phyloP scores from a whole-genome alignment of 2,329 filamentous ascomycete species.

The Alternaria solani region DNA sequence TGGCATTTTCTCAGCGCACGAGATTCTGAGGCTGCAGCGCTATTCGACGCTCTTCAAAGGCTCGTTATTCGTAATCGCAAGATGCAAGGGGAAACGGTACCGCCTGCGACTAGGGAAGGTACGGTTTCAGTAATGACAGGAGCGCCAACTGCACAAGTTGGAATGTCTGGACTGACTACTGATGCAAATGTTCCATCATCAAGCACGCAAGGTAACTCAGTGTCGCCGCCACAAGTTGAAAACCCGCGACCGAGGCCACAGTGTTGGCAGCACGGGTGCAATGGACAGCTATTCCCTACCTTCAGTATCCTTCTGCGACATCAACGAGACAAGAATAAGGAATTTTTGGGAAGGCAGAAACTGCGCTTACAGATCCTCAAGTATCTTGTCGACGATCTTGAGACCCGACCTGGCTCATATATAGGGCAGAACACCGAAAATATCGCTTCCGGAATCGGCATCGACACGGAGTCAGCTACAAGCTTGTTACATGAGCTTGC shows the following conservation, averaged over 20 bases:
- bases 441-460: slow-evolving; percentile 13
- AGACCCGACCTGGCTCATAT: slow-evolving; percentile 26
- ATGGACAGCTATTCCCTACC: slow-evolving; percentile 92
- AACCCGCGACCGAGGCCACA: slow-evolving; percentile 89
- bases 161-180: fast-evolving
- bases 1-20: slow-evolving; percentile 10
- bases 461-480: no score
- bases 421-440: slow-evolving; percentile 18
- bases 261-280: slow-evolving; percentile 97
- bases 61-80: not conserved
- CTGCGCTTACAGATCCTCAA: slow-evolving; percentile 11
- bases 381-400: slow-evolving; percentile 22
- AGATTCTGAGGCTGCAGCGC: not conserved
- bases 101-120: not conserved
- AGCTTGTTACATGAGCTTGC: not conserved
- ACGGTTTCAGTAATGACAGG: not conserved
- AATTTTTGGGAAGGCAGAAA: no score
- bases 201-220: slow-evolving; percentile 31
- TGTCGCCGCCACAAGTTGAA: slow-evolving; percentile 65
- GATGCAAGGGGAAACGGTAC: not conserved
- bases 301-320: slow-evolving; percentile 94
- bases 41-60: slow-evolving; percentile 14
- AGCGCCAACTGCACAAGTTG: not conserved
- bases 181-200: slow-evolving; percentile 27
- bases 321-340: slow-evolving; percentile 77